Evolutionary conservation across 2,329 filamentous ascomycete species (phyloP).

Genomic region (Ophiostoma fasciatum): DNA sequence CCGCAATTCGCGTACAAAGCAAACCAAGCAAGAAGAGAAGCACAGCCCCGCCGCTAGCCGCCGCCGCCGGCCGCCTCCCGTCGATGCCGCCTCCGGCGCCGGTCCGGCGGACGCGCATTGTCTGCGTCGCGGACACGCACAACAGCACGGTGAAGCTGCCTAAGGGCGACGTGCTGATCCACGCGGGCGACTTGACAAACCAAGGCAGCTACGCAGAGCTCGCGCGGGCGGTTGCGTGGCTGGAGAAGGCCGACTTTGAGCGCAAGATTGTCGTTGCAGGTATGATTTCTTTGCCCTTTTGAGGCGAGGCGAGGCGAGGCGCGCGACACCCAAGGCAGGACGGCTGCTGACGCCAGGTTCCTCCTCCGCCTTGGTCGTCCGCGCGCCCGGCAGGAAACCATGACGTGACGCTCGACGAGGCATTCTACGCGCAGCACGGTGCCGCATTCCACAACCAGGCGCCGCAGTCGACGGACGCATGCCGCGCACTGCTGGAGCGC

Average conservation of each 20-base stretch:
- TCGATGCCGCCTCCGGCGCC: too few relatives aligned
- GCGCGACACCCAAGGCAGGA: too few relatives aligned
- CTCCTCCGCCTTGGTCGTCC: too few relatives aligned
- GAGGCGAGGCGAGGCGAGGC: too few relatives aligned
- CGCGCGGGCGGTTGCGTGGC: constrained; percentile 38
- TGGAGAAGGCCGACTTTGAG: constrained; percentile 52
- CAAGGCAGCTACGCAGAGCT: constrained; percentile 44
- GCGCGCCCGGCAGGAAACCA: constrained; percentile 72
- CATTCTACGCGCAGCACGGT: constrained; percentile 42
- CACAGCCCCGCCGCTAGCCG: too few relatives aligned
- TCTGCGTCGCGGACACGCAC: constrained; percentile 67
- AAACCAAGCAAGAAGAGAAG: too few relatives aligned
- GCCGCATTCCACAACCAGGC: constrained; percentile 39
- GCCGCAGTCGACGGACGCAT: constrained; percentile 36
- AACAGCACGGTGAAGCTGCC: constrained; percentile 51
- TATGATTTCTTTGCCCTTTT: too few relatives aligned
- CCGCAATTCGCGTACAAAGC: too few relatives aligned
- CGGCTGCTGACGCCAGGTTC: too few relatives aligned
- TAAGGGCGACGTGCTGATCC: constrained; percentile 57
- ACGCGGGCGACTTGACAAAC: constrained; percentile 65
- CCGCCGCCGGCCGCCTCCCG: too few relatives aligned
- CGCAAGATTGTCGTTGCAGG: constrained; percentile 57
- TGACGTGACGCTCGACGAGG: constrained; percentile 54
- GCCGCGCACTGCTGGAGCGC: constrained; percentile 36
- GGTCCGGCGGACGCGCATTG: constrained; percentile 42